Evolutionary conservation across 805 yeast genomes (phyloP), one percentile per base, ranked within the genome.

Genomic region (Saccharomyces paradoxus): DNA sequence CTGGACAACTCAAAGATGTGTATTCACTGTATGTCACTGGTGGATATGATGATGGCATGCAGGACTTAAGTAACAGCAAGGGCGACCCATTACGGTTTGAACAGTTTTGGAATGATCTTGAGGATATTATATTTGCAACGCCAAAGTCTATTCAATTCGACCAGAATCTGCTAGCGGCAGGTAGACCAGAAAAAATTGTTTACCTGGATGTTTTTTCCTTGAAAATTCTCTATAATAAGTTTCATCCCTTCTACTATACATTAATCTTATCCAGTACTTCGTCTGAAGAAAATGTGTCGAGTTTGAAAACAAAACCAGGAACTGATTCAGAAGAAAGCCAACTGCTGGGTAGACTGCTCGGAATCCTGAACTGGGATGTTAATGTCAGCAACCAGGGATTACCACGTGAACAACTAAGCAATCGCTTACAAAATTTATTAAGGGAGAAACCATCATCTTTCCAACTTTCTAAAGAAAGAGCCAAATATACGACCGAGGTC

Each of bases 221-320:
- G 50, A 54, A 56, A 24, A 41, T 63, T 9, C 55, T 68, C 44
- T 55, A 12, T 63, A 64, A 46, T 81, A 80, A 58, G 56, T 55
- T 54, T 8, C 44, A 37, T 17, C 24, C 44, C 3, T 37, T 37
- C 12, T 10, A 37, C 22, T 37, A 37, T 17, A 10, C 24, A 37
- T 37, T 21, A 9, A 37, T 17, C 17, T 17, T 17, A 24, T 22
- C 44, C 44, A 7, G 44, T 37, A 17, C 44, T 21, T 37, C 44
- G 3, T 37, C 4, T 17, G 22, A 37, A n/a, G 44, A 17, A 17
- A 10, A 37, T 1, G 30, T 30, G 13, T 14, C 13, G 22, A 17
- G n/a, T 21, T n/a, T 9, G 8, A 10, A 13, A 17, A 5, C 47
- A 48, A 26, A 26, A 26, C 17, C 31, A n/a, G 27, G 17, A 6